These are phyloP conservation scores for Trichosporon faecale DNA, from an alignment of 1,284 basidiomycete species.

Conservation along the genomic window DNA sequence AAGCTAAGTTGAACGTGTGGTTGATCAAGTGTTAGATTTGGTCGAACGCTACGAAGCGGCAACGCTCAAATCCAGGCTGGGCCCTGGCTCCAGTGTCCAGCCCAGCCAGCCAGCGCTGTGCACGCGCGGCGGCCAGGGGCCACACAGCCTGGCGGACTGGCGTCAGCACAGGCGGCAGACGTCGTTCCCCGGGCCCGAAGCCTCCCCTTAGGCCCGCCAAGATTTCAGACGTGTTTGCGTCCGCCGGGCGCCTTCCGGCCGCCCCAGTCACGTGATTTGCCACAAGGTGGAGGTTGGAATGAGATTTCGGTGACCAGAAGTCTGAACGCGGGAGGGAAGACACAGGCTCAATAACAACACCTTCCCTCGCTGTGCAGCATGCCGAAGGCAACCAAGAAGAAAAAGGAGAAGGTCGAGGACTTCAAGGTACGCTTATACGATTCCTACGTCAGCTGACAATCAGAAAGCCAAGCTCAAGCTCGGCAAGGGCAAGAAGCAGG, in stretches of 20 bases:
- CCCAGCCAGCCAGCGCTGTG: background rate
- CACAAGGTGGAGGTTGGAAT: background rate
- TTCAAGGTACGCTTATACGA: constrained; percentile 61
- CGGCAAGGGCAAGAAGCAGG: constrained; percentile 82
- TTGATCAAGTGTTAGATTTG: background rate
- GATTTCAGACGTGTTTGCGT: background rate
- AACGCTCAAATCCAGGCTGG: background rate
- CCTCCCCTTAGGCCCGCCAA: background rate
- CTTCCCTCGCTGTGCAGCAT: constrained; percentile 51
- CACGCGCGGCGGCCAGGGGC: background rate
- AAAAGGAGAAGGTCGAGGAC: constrained; percentile 81
- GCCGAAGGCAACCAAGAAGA: constrained; percentile 83
- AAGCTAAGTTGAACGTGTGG: background rate
- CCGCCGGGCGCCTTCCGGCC: constrained; percentile 1
- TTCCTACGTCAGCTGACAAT: background rate
- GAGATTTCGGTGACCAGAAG: constrained; percentile 4
- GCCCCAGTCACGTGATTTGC: background rate
- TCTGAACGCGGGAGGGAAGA: background rate
- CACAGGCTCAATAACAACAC: background rate
- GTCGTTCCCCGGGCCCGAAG: background rate
- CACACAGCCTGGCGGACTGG: background rate
- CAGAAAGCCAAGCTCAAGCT: constrained; percentile 96
- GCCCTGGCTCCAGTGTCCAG: background rate
- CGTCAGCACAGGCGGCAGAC: background rate
- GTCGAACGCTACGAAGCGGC: background rate